Percentiles rank a stretch among this genome's conserved stretches.
These are phyloP conservation scores for Leccinum boreale DNA, from an alignment of 768 basidiomycete species.

Conservation along the genomic window DNA sequence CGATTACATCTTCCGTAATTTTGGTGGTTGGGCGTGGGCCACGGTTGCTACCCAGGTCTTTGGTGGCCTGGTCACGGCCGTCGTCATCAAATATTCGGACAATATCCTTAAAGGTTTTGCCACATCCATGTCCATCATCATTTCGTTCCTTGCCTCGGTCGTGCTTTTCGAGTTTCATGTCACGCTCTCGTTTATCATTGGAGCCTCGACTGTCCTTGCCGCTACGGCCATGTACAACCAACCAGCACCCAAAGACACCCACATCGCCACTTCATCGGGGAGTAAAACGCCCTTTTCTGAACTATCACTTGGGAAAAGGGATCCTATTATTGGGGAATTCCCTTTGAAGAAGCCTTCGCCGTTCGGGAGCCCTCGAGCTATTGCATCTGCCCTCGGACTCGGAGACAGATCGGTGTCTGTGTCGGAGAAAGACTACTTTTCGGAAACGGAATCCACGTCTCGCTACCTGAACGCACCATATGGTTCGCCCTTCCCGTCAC, in stretches of 20 bases:
- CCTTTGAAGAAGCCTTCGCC: slow-evolving; percentile 43
- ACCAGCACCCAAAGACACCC: slow-evolving; percentile 42
- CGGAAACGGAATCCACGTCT: slow-evolving; percentile 39
- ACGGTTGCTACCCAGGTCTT: slow-evolving; percentile 88
- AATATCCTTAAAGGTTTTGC: slow-evolving; percentile 98
- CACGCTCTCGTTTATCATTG: slow-evolving; percentile 83
- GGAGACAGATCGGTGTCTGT: slow-evolving; percentile 26
- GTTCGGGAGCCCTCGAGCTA: slow-evolving; percentile 48
- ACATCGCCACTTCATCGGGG: slow-evolving; percentile 32
- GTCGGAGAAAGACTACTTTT: slow-evolving; percentile 34
- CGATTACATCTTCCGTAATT: slow-evolving; percentile 71
- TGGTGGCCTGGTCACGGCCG: slow-evolving; percentile 88
- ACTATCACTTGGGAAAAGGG: slow-evolving; percentile 45
- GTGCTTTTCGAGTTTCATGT: slow-evolving; percentile 87
- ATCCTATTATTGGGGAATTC: slow-evolving; percentile 62
- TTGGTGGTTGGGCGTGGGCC: slow-evolving; percentile 93
- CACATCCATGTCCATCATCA: slow-evolving; percentile 87
- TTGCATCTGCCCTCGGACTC: slow-evolving; percentile 49
- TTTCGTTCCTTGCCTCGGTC: slow-evolving; percentile 93
- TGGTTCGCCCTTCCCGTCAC: slow-evolving; percentile 48
- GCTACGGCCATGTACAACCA: slow-evolving; percentile 97
- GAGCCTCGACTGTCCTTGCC: slow-evolving; percentile 77
- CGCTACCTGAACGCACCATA: slow-evolving; percentile 50
- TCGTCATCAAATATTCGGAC: slow-evolving; percentile 97
- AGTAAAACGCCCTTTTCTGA: slow-evolving; percentile 38